Base-by-base conservation (phyloP, 352 stramenopile species). In the Phytopythium boreale region DNA sequence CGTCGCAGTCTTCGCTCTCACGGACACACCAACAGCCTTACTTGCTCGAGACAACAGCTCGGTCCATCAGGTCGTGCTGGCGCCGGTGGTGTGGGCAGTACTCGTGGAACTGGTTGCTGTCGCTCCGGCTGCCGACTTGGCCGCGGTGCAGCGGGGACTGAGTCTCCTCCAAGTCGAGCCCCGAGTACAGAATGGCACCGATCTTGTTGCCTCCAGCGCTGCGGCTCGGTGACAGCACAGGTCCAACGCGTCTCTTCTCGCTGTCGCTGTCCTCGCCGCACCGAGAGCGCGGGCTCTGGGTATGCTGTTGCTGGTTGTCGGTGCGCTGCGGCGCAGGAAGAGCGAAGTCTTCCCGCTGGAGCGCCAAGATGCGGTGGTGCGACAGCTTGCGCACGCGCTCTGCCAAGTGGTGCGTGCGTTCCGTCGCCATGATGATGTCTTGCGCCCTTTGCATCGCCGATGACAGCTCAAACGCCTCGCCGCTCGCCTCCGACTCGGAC, bases 371-470 rank as follows among this genome's bases (percentile, higher is more conserved):
- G 52, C 84, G 84, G 58, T 83, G 74, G 63, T 89, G 79, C 44
- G 82, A 89, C 4, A 89, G 68, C 63, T 84, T 86, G 55, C 84
- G 82, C 22, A 83, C 77, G 63, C 92, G 80, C 66, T 93, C 77
- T 4, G 84, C 87, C 47, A 95, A 68, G 24, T 76, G 74, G 58
- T 92, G 84, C 6, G 84, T 82, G 62, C 80, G 82, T 51, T 86
- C 76, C 9, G 86, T 74, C 19, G 74, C 72, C 39, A 80, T 67
- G 61, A 94, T 90, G 53, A 94, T 87, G 41, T 79, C 76, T 29
- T 82, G 76, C 8, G 80, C 75, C 15, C 64, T 68, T 31, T 75
- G 60, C 51, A 84, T 79, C 2, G 83, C 84, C 17, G 75, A 77
- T 14, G 77, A 72, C 22, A 90, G 76, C 55, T 85, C 73, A 41